Evolutionary conservation across 2,329 filamentous ascomycete genomes (phyloP).

Genomic region (Fusarium bactridioides): DNA sequence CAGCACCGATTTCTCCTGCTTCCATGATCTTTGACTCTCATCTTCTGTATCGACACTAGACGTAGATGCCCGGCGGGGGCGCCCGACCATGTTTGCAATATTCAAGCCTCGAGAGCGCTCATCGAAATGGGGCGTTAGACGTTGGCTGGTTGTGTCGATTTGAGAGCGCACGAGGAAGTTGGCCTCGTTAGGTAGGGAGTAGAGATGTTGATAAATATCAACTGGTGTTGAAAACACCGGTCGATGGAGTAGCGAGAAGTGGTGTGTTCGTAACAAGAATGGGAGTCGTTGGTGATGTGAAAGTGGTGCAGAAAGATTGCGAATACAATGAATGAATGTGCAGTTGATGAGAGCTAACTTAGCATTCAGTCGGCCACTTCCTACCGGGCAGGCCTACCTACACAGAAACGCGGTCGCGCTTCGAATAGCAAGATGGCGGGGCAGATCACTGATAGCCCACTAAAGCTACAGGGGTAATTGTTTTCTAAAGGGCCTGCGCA

Average conservation of each 20-base stretch:
- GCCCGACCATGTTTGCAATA: slow-evolving; percentile 51
- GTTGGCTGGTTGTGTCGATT: background rate
- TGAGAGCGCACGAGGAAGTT: background rate
- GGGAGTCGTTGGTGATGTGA: background rate
- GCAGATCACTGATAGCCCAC: slow-evolving; percentile 19
- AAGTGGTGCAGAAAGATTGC: background rate
- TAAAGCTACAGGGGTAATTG: slow-evolving; percentile 2
- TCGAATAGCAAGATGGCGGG: slow-evolving; percentile 22
- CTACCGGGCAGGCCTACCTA: background rate
- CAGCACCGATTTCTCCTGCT: slow-evolving; percentile 48
- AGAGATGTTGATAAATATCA: background rate
- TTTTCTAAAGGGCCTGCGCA: background rate
- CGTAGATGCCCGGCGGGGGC: slow-evolving; percentile 52
- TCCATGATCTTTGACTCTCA: slow-evolving; percentile 46
- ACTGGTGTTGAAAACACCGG: background rate
- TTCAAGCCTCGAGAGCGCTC: slow-evolving; percentile 8
- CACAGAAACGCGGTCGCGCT: slow-evolving; percentile 27
- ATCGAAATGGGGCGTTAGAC: slow-evolving; percentile 12
- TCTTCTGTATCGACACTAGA: slow-evolving; percentile 56
- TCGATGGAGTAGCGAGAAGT: too few species aligned
- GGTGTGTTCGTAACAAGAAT: background rate
- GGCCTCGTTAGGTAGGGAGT: background rate
- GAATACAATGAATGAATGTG: background rate
- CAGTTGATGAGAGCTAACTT: background rate
- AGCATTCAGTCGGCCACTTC: background rate